These are phyloP conservation scores for Stachybotrys elegans DNA, from an alignment of 2,329 filamentous ascomycete species.

Conservation along the genomic window DNA sequence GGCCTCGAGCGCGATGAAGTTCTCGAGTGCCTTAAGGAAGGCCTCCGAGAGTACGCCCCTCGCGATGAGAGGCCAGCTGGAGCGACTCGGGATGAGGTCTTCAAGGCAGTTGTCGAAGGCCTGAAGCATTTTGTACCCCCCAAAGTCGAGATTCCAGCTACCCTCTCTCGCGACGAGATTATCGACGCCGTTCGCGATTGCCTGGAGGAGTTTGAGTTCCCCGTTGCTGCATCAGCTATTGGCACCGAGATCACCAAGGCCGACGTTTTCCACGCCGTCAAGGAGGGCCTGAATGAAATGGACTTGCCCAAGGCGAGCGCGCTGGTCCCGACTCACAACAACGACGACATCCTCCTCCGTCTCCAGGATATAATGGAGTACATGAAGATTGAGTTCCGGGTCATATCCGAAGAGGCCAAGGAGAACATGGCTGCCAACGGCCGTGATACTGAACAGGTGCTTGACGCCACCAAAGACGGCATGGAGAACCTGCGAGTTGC, in stretches of 20 bases:
- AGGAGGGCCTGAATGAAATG: constrained; percentile 50
- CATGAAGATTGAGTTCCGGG: constrained; percentile 55
- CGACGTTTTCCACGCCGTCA: constrained; percentile 60
- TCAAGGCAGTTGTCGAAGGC: constrained; percentile 79
- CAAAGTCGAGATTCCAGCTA: constrained; percentile 61
- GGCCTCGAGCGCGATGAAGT: constrained; percentile 89
- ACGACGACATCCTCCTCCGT: constrained; percentile 47
- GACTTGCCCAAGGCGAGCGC: constrained; percentile 38
- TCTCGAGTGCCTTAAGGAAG: constrained; percentile 78
- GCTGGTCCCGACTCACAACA: constrained; percentile 36
- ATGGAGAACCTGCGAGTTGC: constrained; percentile 74
- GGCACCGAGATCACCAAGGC: constrained; percentile 51
- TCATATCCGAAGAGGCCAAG: constrained; percentile 60
- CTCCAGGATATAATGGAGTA: constrained; percentile 61
- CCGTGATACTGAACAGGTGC: constrained; percentile 78
- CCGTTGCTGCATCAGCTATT: constrained; percentile 52
- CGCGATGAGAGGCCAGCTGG: constrained; percentile 47
- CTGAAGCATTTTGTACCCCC: constrained; percentile 77
- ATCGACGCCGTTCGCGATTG: constrained; percentile 80
- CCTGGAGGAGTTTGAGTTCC: constrained; percentile 78
- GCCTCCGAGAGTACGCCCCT: constrained; percentile 68
- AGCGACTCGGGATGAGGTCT: constrained; percentile 78
- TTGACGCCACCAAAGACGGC: constrained; percentile 84
- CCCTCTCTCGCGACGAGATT: constrained; percentile 75
- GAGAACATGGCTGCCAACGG: constrained; percentile 75